A percentile compares a stretch with the other conserved stretches of the same genome.
phyloP scores from a whole-genome alignment of 768 basidiomycete genomes.

The Tephrocybe sp. region DNA sequence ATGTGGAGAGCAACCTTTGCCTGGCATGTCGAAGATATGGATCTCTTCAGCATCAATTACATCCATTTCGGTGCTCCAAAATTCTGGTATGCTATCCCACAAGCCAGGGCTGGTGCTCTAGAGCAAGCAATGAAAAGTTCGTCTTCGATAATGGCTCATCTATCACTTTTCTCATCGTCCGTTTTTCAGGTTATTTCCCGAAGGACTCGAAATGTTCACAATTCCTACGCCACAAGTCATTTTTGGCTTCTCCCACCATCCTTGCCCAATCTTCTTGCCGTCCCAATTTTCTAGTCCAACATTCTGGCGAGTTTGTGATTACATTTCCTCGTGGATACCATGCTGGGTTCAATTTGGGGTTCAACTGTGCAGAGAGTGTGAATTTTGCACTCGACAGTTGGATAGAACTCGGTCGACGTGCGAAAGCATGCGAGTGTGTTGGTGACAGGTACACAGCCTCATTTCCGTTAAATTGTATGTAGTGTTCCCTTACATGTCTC shows the following conservation, averaged over 20 bases:
- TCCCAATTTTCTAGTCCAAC: slow-evolving; percentile 88
- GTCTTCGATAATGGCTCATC: not conserved
- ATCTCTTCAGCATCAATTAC: slow-evolving; percentile 97
- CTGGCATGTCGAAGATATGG: slow-evolving; percentile 99
- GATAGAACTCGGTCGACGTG: slow-evolving; percentile 83
- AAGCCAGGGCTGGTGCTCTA: slow-evolving; percentile 75
- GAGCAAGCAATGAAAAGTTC: slow-evolving; percentile 88
- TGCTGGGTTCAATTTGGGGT: slow-evolving; percentile 93
- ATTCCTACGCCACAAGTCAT: slow-evolving; percentile 95
- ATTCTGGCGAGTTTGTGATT: slow-evolving; percentile 93
- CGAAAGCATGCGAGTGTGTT: slow-evolving; percentile 75
- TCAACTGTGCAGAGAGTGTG: slow-evolving; percentile 96
- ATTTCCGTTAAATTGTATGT: not conserved
- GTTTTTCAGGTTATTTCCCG: slow-evolving; percentile 75
- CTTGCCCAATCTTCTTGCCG: slow-evolving; percentile 76
- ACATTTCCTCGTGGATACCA: slow-evolving; percentile 96
- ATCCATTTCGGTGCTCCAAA: slow-evolving; percentile 98
- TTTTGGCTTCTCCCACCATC: slow-evolving; percentile 83
- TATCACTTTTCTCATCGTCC: not conserved
- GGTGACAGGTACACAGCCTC: slow-evolving; percentile 55
- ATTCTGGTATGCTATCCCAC: slow-evolving; percentile 96
- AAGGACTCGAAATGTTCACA: slow-evolving; percentile 86
- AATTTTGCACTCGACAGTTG: slow-evolving; percentile 96
- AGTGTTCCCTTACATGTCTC: not conserved
- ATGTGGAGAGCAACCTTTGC: slow-evolving; percentile 99